A percentile compares a stretch with the other conserved stretches of the same genome.
Evolutionary conservation across 2,329 filamentous ascomycete genomes (phyloP).

Genomic region (Pseudogymnoascus sp.): DNA sequence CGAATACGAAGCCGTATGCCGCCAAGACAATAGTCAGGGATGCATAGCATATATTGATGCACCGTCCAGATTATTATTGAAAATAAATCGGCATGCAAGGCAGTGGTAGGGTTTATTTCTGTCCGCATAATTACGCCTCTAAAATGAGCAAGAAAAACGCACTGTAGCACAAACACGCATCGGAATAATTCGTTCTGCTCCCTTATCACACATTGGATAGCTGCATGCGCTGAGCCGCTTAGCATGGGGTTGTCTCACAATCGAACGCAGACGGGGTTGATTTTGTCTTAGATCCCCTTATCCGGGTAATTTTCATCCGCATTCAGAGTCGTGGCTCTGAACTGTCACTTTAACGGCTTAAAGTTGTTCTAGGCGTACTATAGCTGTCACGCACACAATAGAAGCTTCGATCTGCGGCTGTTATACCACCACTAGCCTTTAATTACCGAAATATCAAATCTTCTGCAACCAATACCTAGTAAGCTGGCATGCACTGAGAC

Average conservation of each 20-base stretch:
- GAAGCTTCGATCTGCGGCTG: background rate
- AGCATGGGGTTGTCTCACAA: background rate
- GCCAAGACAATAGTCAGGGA: slow-evolving; percentile 3
- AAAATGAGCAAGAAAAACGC: background rate
- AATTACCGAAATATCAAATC: background rate
- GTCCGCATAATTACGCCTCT: background rate
- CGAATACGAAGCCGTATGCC: slow-evolving; percentile 3
- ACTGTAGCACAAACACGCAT: background rate
- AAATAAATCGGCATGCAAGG: background rate
- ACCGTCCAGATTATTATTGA: background rate
- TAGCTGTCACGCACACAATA: background rate
- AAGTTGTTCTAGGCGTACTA: background rate
- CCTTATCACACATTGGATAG: background rate
- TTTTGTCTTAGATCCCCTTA: background rate
- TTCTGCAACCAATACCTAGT: background rate
- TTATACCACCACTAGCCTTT: background rate
- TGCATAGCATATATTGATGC: slow-evolving; percentile 1
- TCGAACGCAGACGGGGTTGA: background rate
- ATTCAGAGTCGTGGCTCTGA: background rate
- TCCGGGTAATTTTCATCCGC: background rate
- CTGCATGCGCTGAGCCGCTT: background rate
- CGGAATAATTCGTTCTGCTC: background rate
- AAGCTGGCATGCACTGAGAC: background rate
- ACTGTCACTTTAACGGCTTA: background rate
- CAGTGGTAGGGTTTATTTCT: background rate